phyloP scores from a whole-genome alignment of 1,284 basidiomycete genomes.

The Sanghuangporus sanghuang region DNA sequence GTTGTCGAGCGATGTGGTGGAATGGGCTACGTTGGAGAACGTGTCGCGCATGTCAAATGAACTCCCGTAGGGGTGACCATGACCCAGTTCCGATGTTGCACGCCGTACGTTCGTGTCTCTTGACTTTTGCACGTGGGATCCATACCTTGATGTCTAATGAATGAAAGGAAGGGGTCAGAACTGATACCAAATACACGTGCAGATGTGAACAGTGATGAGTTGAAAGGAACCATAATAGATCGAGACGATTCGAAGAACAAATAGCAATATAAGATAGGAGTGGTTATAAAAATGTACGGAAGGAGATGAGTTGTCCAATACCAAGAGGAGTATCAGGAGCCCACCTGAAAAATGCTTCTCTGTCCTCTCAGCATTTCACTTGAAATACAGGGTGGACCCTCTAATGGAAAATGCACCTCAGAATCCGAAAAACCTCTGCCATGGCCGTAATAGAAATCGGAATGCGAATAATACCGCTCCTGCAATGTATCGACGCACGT shows the following conservation, averaged over 20 bases:
- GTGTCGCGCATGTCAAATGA: background rate
- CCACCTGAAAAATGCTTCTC: background rate
- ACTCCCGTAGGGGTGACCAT: background rate
- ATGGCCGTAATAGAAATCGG: background rate
- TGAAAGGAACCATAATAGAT: background rate
- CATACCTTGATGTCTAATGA: slow-evolving; percentile 3
- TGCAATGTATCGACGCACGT: slow-evolving; percentile 4
- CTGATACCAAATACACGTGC: background rate
- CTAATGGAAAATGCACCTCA: background rate
- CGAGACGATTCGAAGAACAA: background rate
- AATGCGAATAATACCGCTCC: background rate
- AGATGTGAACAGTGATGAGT: background rate
- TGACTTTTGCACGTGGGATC: slow-evolving; percentile 7
- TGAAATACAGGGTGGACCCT: background rate
- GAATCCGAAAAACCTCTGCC: background rate
- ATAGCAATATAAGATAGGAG: background rate
- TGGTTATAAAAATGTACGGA: background rate
- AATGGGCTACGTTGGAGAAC: slow-evolving; percentile 10
- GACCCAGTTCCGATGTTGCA: slow-evolving; percentile 11
- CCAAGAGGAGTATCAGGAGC: background rate
- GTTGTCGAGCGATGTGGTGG: slow-evolving; percentile 3
- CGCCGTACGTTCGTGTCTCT: slow-evolving; percentile 10
- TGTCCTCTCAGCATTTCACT: background rate
- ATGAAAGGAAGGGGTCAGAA: background rate
- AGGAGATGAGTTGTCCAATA: background rate